Evolutionary conservation across 2,329 filamentous ascomycete genomes (phyloP).

Genomic region (Thielaviopsis euricoi): DNA sequence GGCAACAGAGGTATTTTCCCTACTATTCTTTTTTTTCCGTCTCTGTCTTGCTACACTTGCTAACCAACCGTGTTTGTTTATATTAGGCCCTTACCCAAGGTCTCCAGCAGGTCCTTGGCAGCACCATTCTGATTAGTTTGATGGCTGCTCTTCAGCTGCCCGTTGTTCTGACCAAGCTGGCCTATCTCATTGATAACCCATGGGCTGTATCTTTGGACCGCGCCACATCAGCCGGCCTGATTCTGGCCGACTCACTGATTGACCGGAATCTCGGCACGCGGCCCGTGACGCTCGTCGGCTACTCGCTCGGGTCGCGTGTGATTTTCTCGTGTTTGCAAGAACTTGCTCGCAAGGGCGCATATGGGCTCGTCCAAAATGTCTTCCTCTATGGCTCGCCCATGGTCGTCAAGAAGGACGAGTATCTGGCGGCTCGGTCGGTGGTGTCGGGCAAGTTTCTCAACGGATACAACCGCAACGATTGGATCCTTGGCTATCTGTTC

Average conservation of each 20-base stretch:
- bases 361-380: constrained; percentile 83
- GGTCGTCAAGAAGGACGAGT: constrained; percentile 85
- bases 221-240: constrained; percentile 74
- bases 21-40: constrained; percentile 10
- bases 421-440: constrained; percentile 60
- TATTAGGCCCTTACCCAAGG: constrained; percentile 78
- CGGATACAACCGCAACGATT: constrained; percentile 86
- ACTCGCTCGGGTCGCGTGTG: constrained; percentile 79
- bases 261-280: constrained; percentile 81
- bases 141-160: constrained; percentile 93
- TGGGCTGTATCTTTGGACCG: constrained; percentile 94
- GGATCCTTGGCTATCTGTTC: constrained; percentile 95
- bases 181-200: constrained; percentile 94
- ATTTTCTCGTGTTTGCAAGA: constrained; percentile 87
- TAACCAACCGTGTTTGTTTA: constrained; percentile 13
- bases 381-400: constrained; percentile 88
- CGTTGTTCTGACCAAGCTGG: constrained; percentile 78
- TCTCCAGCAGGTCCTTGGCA: constrained; percentile 84
- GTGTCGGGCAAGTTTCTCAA: constrained; percentile 90
- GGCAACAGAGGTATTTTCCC: constrained; percentile 67
- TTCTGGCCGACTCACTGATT: constrained; percentile 84
- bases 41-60: not conserved
- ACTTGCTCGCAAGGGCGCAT: constrained; percentile 65
- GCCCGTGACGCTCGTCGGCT: constrained; percentile 85
- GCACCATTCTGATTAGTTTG: constrained; percentile 69